Evolutionary conservation across 1,139 yeast genomes (phyloP).

Genomic region (Candida pseudocylindracea): DNA sequence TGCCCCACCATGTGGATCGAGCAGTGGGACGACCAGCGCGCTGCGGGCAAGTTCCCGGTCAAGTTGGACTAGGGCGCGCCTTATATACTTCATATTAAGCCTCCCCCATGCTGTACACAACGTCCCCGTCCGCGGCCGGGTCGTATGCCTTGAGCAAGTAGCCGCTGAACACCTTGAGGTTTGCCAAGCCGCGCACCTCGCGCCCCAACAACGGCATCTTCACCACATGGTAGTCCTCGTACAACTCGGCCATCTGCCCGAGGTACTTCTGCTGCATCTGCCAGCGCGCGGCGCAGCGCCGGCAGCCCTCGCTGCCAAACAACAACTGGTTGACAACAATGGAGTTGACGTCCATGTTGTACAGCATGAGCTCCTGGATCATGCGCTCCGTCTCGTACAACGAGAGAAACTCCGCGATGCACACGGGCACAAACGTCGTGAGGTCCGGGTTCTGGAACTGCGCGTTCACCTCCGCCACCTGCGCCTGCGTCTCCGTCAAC

Average conservation of each 20-base stretch:
- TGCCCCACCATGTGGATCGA: conserved; percentile 90
- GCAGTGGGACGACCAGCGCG: conserved; percentile 93
- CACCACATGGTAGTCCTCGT: conserved; percentile 86
- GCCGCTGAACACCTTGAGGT: conserved; percentile 56
- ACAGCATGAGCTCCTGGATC: conserved; percentile 87
- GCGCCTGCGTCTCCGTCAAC: conserved; percentile 61
- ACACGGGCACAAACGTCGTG: conserved; percentile 91
- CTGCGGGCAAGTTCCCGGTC: conserved; percentile 26
- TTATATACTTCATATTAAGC: background rate
- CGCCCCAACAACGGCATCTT: conserved; percentile 87
- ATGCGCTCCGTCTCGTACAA: conserved; percentile 92
- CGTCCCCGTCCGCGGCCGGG: conserved; percentile 33
- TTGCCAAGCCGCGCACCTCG: conserved; percentile 82
- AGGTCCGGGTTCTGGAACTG: conserved; percentile 92
- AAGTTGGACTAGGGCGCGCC: conserved; percentile 3
- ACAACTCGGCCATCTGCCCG: conserved; percentile 84
- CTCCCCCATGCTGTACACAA: conserved; percentile 48
- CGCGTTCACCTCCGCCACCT: conserved; percentile 72
- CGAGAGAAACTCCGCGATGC: conserved; percentile 90
- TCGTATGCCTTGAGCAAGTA: conserved; percentile 49
- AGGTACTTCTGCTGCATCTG: conserved; percentile 90
- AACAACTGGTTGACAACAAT: conserved; percentile 86
- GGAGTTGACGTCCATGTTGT: conserved; percentile 89
- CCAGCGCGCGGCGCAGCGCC: conserved; percentile 82
- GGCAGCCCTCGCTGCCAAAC: conserved; percentile 53